Evolutionary conservation across 176 grass and related monocot species (phyloP).

Genomic region (Cenchrus americanus): DNA sequence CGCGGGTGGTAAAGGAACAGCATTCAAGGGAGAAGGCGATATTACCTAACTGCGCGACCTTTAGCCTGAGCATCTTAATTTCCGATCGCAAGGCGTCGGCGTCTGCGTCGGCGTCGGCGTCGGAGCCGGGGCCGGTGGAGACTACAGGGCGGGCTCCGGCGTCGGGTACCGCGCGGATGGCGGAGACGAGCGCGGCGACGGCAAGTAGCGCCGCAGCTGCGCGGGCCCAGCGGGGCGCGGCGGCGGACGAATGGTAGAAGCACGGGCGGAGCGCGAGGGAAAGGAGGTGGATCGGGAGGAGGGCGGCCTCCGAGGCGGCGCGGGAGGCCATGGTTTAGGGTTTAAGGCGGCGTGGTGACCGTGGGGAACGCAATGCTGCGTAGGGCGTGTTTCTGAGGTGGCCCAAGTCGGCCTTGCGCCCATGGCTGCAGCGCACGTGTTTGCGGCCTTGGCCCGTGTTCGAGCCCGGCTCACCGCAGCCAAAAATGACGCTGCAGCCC

Average conservation of each 20-base stretch:
- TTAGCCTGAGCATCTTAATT: conserved; percentile 62
- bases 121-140: not conserved
- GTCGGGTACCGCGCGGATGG: conserved; percentile 47
- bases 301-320: conserved; percentile 27
- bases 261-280: conserved; percentile 15
- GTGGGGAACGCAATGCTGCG: not conserved
- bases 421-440: too few species aligned
- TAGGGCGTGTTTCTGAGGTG: too few species aligned
- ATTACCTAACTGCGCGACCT: conserved; percentile 63
- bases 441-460: too few species aligned
- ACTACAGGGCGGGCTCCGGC: not conserved
- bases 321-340: conserved; percentile 56
- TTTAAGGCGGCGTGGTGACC: conserved; percentile 12
- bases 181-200: conserved; percentile 47
- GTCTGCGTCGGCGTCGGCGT: not conserved
- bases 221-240: not conserved
- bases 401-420: too few species aligned
- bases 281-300: conserved; percentile 16
- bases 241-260: not conserved
- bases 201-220: conserved; percentile 41
- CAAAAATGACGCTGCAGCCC: too few species aligned
- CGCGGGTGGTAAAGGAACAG: too few species aligned
- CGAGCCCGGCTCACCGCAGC: too few species aligned
- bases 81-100: conserved; percentile 41
- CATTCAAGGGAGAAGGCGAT: too few species aligned